Conservation (phyloP, 139 green algal species). For the Ulvella scutata region DNA sequence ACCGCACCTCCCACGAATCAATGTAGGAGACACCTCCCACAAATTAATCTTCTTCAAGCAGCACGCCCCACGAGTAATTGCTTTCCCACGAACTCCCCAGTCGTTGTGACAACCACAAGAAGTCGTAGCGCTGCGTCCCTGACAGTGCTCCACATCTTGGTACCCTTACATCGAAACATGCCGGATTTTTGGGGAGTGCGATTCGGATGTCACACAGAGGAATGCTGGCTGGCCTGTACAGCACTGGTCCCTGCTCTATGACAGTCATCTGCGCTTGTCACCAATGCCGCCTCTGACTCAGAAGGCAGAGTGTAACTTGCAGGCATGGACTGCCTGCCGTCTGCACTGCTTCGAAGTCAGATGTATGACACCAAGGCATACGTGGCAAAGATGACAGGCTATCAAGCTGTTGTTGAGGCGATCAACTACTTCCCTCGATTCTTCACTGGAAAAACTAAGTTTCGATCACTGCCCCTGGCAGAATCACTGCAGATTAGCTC, state of each 20-base stretch:
- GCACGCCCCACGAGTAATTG: no score
- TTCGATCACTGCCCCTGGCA: conserved; percentile 85
- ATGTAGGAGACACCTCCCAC: no score
- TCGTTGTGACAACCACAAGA: no score
- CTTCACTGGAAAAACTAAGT: conserved; percentile 75
- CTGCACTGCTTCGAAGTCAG: conserved; percentile 57
- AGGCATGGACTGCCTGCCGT: conserved; percentile 84
- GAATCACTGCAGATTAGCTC: no score
- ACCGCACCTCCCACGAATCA: no score
- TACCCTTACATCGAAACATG: not conserved
- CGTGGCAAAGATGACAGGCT: conserved; percentile 71
- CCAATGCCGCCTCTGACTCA: no score
- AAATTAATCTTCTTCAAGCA: no score
- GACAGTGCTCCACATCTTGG: not conserved
- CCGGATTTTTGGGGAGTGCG: not conserved
- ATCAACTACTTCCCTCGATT: conserved; percentile 61
- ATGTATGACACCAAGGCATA: conserved; percentile 67
- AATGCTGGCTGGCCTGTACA: not conserved
- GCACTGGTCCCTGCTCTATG: no score
- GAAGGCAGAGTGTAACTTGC: not conserved
- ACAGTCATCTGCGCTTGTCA: no score
- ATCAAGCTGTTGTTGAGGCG: conserved; percentile 61
- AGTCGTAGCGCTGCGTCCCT: not conserved
- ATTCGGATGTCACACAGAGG: not conserved
- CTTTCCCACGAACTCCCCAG: no score